Base-by-base conservation (phyloP, 2,329 filamentous ascomycete genomes). In the Curvularia verruculosa region DNA sequence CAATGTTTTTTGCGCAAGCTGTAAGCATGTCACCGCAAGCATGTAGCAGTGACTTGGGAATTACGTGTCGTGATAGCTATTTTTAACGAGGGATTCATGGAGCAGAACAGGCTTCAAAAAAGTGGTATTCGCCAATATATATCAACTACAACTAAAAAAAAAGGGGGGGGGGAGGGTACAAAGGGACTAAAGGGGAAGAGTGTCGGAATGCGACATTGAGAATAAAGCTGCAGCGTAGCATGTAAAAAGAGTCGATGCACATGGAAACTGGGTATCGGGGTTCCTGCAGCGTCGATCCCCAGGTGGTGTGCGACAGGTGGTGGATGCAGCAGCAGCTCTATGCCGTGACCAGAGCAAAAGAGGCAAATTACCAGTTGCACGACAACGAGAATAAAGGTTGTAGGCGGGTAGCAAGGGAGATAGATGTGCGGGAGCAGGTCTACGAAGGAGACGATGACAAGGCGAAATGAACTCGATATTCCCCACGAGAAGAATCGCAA, bases 201-300 rank as follows among this genome's bases (percentile, higher is more conserved):
- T 7, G n/a, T 19, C 19, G 15, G 4, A 44, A 26, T 3, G 28
- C 6, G 24, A 44, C 28, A 28, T 44, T 4, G 15, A 28, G 15
- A 28, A 43, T 24, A 24, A 43, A 43, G 40, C 40, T 41, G 23
- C 12, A 24, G 39, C 39, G 5, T 24, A 44, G 8, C 24, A 44
- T 10, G 13, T 15, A 44, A 44, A 28, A 15, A 9, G 0, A 6
- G 5, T 18, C 13, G 3, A 12, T 18, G 23, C 24, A 18, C 23
- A 28, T 23, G 23, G 41, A 19, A 44, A 29, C 24, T 28, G 13
- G 24, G 8, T 8, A 28, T 28, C 6, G 41, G 5, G 36, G 36
- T 51, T 56, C 49, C 36, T 52, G 43, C 49, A 56, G 36, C 43
- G 43, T 29, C 49, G 54, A 56, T 56, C 54, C 54, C 36, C 39